These are phyloP conservation scores for Pythium biforme DNA, from an alignment of 352 stramenopile genomes.

Conservation along the genomic window DNA sequence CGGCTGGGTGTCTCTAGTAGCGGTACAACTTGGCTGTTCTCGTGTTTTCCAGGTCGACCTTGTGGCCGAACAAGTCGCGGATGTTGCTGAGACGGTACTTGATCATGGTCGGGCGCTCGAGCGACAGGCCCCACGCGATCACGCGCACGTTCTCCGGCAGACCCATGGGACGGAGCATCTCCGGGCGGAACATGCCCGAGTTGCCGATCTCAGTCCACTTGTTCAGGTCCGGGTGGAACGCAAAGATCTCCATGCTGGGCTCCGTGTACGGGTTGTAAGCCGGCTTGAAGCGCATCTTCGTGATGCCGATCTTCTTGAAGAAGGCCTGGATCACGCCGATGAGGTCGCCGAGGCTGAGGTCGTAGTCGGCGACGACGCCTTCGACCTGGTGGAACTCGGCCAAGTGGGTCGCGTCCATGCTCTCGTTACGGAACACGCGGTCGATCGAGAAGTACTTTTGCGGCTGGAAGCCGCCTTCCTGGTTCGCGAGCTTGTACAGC, in stretches of 20 bases:
- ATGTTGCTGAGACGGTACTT: constrained; percentile 99
- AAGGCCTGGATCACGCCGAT: constrained; percentile 99
- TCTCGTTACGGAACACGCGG: constrained; percentile 99
- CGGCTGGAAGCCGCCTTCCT: constrained; percentile 96
- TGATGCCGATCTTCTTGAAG: constrained; percentile 98
- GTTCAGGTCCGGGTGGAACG: constrained; percentile 99
- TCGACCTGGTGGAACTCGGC: constrained; percentile 99
- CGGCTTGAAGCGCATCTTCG: constrained; percentile 99
- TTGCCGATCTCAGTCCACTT: constrained; percentile 99
- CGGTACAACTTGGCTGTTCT: constrained; percentile 90
- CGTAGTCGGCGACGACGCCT: constrained; percentile 98
- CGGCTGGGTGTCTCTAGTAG: constrained; percentile 42
- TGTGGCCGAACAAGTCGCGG: constrained; percentile 99
- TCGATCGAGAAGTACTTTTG: constrained; percentile 99
- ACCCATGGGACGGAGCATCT: constrained; percentile 99
- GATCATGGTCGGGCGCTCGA: constrained; percentile 99
- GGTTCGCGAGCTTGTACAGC: constrained; percentile 97
- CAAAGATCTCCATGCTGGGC: constrained; percentile 99
- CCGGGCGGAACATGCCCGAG: constrained; percentile 98
- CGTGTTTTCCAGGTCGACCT: constrained; percentile 97
- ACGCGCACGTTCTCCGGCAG: constrained; percentile 98
- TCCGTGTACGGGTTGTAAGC: constrained; percentile 99
- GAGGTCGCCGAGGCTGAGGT: constrained; percentile 97
- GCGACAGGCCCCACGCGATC: constrained; percentile 98
- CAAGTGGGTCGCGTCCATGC: constrained; percentile 99